Evolutionary conservation across 768 basidiomycete species (phyloP).

Genomic region (Amanita jacksonii): DNA sequence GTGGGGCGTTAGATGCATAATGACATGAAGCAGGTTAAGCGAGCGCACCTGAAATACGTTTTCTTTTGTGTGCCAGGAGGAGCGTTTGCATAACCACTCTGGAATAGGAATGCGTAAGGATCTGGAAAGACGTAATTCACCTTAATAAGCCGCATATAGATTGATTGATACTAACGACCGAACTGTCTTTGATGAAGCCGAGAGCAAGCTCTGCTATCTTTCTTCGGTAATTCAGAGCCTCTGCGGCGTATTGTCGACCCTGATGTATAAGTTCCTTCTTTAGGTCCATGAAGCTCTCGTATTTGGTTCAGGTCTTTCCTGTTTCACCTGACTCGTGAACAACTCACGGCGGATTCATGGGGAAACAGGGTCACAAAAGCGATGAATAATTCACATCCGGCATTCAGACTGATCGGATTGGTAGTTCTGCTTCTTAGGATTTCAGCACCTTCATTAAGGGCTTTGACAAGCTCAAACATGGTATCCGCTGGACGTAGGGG

Average conservation of each 20-base stretch:
- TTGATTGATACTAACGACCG: constrained; percentile 46
- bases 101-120: constrained; percentile 95
- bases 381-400: constrained; percentile 88
- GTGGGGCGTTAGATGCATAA: constrained; percentile 11
- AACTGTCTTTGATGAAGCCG: constrained; percentile 92
- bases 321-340: constrained; percentile 7
- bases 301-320: constrained; percentile 10
- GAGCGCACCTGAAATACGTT: constrained; percentile 71
- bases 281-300: constrained; percentile 72
- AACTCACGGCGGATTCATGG: constrained; percentile 68
- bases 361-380: constrained; percentile 81
- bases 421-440: constrained; percentile 50
- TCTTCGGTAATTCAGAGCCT: constrained; percentile 77
- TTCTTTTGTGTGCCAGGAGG: constrained; percentile 80
- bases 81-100: constrained; percentile 92
- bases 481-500: constrained; percentile 58
- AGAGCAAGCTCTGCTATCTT: constrained; percentile 87
- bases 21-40: constrained; percentile 11
- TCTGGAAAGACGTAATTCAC: constrained; percentile 36
- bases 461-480: constrained; percentile 87
- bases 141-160: constrained; percentile 5
- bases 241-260: constrained; percentile 65
- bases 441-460: constrained; percentile 66
- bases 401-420: constrained; percentile 77
- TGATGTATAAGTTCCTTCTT: constrained; percentile 78